Conservation (phyloP, 2,329 filamentous ascomycete species). For the Penicillium sp. region DNA sequence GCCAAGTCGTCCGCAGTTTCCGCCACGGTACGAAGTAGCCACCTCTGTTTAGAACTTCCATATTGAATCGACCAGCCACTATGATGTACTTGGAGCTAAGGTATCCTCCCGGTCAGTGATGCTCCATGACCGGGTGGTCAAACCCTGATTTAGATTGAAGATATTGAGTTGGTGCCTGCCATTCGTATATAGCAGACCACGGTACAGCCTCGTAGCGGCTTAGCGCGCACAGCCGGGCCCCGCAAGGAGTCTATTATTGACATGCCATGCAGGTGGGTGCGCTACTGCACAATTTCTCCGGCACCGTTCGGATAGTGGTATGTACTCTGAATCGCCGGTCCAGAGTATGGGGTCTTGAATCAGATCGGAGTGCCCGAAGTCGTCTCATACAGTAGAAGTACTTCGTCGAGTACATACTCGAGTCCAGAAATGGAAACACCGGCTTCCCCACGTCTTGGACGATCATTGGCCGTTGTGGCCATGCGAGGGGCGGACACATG, state of each 20-base stretch:
- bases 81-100: constrained; percentile 2
- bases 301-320: not conserved
- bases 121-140: not conserved
- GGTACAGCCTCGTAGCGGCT: not conserved
- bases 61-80: constrained; percentile 6
- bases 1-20: not conserved
- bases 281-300: not conserved
- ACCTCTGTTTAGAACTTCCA: not conserved
- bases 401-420: no score
- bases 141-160: not conserved
- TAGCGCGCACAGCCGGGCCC: not conserved
- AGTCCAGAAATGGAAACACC: constrained; percentile 6
- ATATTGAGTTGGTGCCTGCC: not conserved
- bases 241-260: not conserved
- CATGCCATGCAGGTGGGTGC: not conserved
- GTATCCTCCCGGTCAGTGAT: not conserved
- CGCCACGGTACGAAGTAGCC: not conserved
- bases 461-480: constrained; percentile 20
- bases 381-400: not conserved
- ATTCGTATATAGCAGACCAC: not conserved
- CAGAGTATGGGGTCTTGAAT: not conserved
- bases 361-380: not conserved
- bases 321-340: not conserved
- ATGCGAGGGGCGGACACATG: constrained; percentile 28
- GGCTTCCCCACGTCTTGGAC: constrained; percentile 11